A percentile compares a stretch with the other conserved stretches of the same genome.
These are phyloP conservation scores for Backusella tuberculispora DNA, from an alignment of 192 early-diverging fungal species.

Conservation along the genomic window DNA sequence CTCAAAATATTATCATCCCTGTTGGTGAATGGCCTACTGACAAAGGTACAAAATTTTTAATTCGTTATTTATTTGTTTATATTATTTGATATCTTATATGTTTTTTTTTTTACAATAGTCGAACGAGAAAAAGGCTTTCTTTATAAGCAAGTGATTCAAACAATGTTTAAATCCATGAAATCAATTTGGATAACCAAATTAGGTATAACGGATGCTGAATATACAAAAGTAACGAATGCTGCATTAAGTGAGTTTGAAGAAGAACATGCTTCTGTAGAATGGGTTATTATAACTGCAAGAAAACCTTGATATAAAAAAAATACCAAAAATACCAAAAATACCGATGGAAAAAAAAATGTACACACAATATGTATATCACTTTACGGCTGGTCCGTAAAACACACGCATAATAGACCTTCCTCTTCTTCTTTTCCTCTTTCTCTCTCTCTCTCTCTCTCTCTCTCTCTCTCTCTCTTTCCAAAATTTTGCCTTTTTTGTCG, in stretches of 20 bases:
- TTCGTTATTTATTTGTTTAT: too few relatives aligned
- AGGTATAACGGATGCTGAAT: conserved; percentile 28
- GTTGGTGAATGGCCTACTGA: conserved; percentile 44
- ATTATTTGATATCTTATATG: neutral
- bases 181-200: conserved; percentile 31
- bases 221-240: conserved; percentile 23
- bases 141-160: conserved; percentile 38
- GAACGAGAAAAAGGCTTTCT: conserved; percentile 39
- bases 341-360: too few relatives aligned
- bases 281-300: conserved; percentile 34
- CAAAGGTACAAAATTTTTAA: conserved; percentile 31
- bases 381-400: neutral
- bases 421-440: too few relatives aligned
- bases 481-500: too few relatives aligned
- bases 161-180: conserved; percentile 37
- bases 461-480: too few relatives aligned
- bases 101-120: conserved; percentile 21
- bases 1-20: conserved; percentile 21
- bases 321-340: too few relatives aligned
- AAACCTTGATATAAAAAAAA: conserved; percentile 19
- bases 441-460: too few relatives aligned
- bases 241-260: conserved; percentile 44
- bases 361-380: neutral
- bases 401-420: too few relatives aligned
- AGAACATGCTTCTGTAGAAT: conserved; percentile 22